Conservation (phyloP, 2,329 filamentous ascomycete species). For the Stemphylium lycopersici region DNA sequence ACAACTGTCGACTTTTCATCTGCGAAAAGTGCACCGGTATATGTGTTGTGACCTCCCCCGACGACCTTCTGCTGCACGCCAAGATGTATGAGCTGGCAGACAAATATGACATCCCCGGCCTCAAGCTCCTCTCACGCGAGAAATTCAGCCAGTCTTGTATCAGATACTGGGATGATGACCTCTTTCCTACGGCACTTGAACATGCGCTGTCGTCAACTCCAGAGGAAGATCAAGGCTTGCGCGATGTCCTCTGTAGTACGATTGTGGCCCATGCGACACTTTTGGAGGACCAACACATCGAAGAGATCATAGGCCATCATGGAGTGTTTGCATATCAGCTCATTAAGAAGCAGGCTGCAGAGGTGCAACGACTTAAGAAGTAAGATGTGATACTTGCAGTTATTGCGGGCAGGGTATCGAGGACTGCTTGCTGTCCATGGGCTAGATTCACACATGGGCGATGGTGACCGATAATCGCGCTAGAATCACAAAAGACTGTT, state of each 20-base stretch:
- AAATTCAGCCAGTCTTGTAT: constrained; percentile 11
- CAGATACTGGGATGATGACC: neutral
- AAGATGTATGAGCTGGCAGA: constrained; percentile 16
- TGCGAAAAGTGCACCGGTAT: neutral
- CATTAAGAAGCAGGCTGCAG: neutral
- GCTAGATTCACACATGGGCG: neutral
- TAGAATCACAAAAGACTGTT: neutral
- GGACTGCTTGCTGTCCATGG: too few relatives aligned
- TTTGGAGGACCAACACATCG: neutral
- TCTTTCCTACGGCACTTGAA: neutral
- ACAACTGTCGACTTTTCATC: neutral
- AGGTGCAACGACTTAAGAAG: neutral
- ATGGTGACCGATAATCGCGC: neutral
- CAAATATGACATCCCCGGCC: constrained; percentile 14
- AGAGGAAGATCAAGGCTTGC: neutral
- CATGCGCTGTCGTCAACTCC: neutral
- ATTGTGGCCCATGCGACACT: neutral
- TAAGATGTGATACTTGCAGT: too few relatives aligned
- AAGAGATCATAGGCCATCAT: neutral
- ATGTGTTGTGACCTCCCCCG: neutral
- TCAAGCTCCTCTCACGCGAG: constrained; percentile 5
- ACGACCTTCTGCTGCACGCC: neutral
- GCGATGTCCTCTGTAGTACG: neutral
- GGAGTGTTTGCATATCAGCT: neutral
- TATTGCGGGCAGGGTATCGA: too few relatives aligned